Evolutionary conservation across 768 basidiomycete genomes (phyloP), one percentile per base, ranked within the genome.

Genomic region (Saitozyma sp.): DNA sequence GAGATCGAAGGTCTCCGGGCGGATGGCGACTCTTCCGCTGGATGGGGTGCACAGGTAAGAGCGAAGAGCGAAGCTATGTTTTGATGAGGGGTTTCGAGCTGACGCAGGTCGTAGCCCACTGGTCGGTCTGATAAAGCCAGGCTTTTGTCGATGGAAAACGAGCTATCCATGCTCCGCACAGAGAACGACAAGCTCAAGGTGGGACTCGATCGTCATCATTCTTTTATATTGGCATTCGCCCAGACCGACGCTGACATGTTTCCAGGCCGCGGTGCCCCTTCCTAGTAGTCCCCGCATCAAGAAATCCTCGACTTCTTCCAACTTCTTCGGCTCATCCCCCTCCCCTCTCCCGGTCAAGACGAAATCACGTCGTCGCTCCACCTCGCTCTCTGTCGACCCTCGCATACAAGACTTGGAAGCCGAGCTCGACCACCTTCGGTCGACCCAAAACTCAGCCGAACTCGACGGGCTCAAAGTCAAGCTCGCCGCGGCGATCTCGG

Each of bases 401-500:
- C 29, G 29, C 29, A 5, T 29, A 29, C 29, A 29, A 29, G 29
- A 29, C 29, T 29, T 29, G 29, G 29, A 29, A 29, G 29, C 29
- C 29, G 29, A 29, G 29, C 29, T 29, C 29, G 29, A 29, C 29
- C 19, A 19, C 8, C 38, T 50, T 49, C 8, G 50, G 49, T 17
- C 49, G 53, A 17, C 51, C 59, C 10, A 61, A 37, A 11, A 50
- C 39, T 65, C 68, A 13, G 53, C 54, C n/a, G 59, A 77, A 39
- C 52, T 78, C 37, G 69, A 74, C 11, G 64, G 59, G 10, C 58
- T 79, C 20, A 64, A 65, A 49, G 50, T 53, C 8, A 71, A 71
- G 58, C 64, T 79, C 1, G 61, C 62, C 1, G 56, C 46, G 8
- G 63, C 69, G 9, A 70, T 71, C 50, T 48, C 64, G 11, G 70